phyloP scores from a whole-genome alignment of 2,329 filamentous ascomycete genomes.

The Trichophyton simii region DNA sequence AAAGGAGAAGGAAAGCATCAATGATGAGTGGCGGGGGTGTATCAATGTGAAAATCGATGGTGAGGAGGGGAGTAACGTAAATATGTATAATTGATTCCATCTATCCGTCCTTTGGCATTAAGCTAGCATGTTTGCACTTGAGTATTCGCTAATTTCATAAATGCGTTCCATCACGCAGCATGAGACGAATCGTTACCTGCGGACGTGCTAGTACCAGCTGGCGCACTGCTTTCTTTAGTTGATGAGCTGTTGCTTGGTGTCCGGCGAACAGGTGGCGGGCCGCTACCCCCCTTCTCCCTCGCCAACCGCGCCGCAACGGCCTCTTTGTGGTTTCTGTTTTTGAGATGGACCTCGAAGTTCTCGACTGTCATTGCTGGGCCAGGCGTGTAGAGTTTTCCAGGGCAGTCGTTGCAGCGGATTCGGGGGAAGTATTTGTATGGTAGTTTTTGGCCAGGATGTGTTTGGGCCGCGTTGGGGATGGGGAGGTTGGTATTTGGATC shows the following conservation, averaged over 20 bases:
- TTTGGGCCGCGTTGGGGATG: constrained; percentile 41
- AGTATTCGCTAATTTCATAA: not conserved
- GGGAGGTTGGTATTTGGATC: constrained; percentile 58
- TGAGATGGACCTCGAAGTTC: constrained; percentile 87
- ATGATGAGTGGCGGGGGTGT: too few relatives aligned
- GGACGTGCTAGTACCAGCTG: not conserved
- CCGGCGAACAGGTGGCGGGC: not conserved
- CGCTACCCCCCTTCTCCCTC: not conserved
- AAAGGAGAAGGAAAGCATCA: not conserved
- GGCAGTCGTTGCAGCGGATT: constrained; percentile 85
- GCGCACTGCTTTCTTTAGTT: not conserved
- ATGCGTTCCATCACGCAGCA: not conserved
- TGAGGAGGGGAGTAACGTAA: too few relatives aligned
- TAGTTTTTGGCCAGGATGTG: constrained; percentile 47
- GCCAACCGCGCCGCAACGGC: constrained; percentile 38
- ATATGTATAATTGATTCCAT: too few relatives aligned
- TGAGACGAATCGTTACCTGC: not conserved
- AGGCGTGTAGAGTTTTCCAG: constrained; percentile 85
- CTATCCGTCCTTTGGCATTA: not conserved
- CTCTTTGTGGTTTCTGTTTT: constrained; percentile 68
- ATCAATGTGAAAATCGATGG: too few relatives aligned
- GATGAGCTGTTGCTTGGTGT: not conserved
- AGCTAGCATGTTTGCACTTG: too few relatives aligned
- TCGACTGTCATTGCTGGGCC: constrained; percentile 71
- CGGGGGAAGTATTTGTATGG: constrained; percentile 76